Conservation (phyloP, 106 monocot species). For the Dendrobium huoshanense region DNA sequence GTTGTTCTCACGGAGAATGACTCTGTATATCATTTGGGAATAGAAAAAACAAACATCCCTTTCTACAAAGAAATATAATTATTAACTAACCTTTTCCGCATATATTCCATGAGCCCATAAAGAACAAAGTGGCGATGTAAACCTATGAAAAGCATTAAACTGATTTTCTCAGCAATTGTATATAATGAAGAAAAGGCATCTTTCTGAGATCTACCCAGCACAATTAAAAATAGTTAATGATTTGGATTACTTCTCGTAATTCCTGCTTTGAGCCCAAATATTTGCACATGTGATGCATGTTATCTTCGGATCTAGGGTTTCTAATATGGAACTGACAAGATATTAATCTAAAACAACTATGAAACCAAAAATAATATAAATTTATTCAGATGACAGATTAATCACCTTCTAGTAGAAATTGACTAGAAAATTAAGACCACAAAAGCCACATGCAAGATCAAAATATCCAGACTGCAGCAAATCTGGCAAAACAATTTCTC, state of each 20-base stretch:
- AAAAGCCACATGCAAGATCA: too few species aligned
- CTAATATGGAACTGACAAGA: not conserved
- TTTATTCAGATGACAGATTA: too few species aligned
- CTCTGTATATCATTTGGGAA: not conserved
- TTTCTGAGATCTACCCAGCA: not conserved
- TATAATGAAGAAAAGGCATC: not conserved
- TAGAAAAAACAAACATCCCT: not conserved
- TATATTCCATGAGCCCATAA: constrained; percentile 78
- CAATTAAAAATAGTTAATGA: not conserved
- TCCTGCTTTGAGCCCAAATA: not conserved
- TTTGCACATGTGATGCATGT: not conserved
- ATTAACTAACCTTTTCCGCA: constrained; percentile 56
- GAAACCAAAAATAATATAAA: too few species aligned
- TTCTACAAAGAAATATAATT: not conserved
- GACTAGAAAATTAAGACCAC: too few species aligned
- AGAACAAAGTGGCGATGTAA: constrained; percentile 90
- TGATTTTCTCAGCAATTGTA: not conserved
- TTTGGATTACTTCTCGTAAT: not conserved
- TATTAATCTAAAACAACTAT: not conserved
- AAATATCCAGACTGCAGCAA: too few species aligned
- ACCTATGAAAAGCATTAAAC: constrained; percentile 29
- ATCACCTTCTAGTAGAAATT: too few species aligned
- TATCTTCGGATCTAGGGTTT: too few species aligned
- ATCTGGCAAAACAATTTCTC: too few species aligned
- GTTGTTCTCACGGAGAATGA: not conserved